These are phyloP conservation scores for Astrothelium subdiscretum DNA, from an alignment of 495 filamentous ascomycete genomes.

Conservation along the genomic window DNA sequence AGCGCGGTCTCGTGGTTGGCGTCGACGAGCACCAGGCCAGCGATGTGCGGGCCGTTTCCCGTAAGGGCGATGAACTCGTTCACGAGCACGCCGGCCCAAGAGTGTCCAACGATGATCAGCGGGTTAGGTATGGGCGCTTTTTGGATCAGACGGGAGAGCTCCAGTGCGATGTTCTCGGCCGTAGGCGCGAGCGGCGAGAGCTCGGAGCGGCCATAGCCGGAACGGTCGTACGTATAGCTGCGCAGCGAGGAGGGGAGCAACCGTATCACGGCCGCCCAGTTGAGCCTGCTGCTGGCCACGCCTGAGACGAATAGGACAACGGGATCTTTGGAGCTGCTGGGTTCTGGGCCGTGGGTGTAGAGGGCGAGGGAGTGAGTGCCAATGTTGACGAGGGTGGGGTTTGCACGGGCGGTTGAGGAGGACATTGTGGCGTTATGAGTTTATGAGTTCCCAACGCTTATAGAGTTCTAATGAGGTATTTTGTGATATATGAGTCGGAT, in stretches of 20 bases:
- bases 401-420: slow-evolving; percentile 6
- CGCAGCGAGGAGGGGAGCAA: slow-evolving; percentile 9
- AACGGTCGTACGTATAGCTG: slow-evolving; percentile 17
- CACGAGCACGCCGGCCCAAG: slow-evolving; percentile 15
- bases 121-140: slow-evolving; percentile 13
- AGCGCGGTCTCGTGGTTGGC: slow-evolving; percentile 13
- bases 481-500: background rate
- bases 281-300: slow-evolving; percentile 10
- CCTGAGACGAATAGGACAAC: slow-evolving; percentile 14
- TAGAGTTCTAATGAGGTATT: background rate
- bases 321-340: slow-evolving; percentile 14
- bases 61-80: slow-evolving; percentile 9
- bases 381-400: slow-evolving; percentile 11
- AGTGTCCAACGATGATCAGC: slow-evolving; percentile 12
- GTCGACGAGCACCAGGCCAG: slow-evolving; percentile 15
- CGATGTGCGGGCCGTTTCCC: slow-evolving; percentile 10
- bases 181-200: slow-evolving; percentile 12
- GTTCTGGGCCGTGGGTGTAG: slow-evolving; percentile 14
- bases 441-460: slow-evolving; percentile 2
- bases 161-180: slow-evolving; percentile 15
- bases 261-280: slow-evolving; percentile 12
- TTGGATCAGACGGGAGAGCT: slow-evolving; percentile 14
- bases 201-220: slow-evolving; percentile 13
- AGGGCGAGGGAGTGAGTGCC: slow-evolving; percentile 16
- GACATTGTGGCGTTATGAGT: slow-evolving; percentile 9